phyloP scores from a whole-genome alignment of 192 early-diverging fungal species.

The Blastocladiella britannica region DNA sequence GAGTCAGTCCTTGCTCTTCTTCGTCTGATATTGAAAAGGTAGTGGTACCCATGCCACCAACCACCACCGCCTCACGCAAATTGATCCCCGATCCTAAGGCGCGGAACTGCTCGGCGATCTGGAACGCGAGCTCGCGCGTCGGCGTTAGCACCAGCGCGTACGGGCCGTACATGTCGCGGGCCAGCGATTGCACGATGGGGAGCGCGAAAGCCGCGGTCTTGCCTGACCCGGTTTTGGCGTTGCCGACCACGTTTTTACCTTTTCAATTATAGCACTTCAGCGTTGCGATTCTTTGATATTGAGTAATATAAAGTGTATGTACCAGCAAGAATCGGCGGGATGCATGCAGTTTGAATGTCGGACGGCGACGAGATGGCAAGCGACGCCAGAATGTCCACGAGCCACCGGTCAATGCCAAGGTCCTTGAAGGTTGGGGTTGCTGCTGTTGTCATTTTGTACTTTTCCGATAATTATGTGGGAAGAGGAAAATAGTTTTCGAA shows the following conservation, averaged over 20 bases:
- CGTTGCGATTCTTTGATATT: background rate
- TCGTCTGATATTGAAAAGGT: too few species aligned
- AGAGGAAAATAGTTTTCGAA: too few species aligned
- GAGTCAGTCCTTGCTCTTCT: too few species aligned
- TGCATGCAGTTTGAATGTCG: conserved; percentile 82
- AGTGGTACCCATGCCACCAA: conserved; percentile 60
- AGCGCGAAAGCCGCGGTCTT: conserved; percentile 97
- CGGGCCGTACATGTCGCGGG: conserved; percentile 87
- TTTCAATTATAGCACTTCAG: conserved; percentile 1
- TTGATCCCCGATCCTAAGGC: conserved; percentile 75
- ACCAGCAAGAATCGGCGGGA: conserved; percentile 47
- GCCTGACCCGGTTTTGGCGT: conserved; percentile 87
- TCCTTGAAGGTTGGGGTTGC: conserved; percentile 29
- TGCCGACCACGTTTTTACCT: conserved; percentile 70
- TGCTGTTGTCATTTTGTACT: conserved; percentile 8
- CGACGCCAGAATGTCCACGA: conserved; percentile 47
- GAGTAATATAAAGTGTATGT: background rate
- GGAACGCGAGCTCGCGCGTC: conserved; percentile 87
- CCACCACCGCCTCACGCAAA: conserved; percentile 61
- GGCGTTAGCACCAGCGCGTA: conserved; percentile 93
- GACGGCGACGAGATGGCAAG: conserved; percentile 72
- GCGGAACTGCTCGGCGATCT: conserved; percentile 95
- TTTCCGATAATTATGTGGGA: too few species aligned
- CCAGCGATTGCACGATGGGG: conserved; percentile 83
- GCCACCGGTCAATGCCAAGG: conserved; percentile 66